Evolutionary conservation across 2,329 filamentous ascomycete species (phyloP).

Genomic region (Colletotrichum salicis): DNA sequence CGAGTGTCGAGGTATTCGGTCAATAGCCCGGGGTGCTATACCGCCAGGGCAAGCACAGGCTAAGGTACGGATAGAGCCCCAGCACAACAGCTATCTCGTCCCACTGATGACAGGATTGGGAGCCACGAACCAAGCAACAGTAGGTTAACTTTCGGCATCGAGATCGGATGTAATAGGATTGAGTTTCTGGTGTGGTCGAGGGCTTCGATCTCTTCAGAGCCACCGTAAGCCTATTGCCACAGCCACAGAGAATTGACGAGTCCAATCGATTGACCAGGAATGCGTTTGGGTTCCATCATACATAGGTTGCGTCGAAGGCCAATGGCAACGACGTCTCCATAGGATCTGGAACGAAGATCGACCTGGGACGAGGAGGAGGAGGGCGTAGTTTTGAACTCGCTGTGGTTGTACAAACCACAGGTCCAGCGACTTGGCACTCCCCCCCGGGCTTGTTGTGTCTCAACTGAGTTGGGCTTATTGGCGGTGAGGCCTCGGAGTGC

Average conservation of each 20-base stretch:
- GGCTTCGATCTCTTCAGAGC: no score
- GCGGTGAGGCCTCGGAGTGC: neutral
- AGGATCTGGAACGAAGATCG: neutral
- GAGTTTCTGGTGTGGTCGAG: no score
- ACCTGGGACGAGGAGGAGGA: neutral
- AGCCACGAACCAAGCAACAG: no score
- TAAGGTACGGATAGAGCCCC: no score
- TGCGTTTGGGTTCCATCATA: neutral
- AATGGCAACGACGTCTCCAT: neutral
- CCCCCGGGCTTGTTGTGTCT: neutral
- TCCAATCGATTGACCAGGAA: neutral
- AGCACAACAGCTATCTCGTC: no score
- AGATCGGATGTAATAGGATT: no score
- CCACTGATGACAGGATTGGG: no score
- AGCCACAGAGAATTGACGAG: no score
- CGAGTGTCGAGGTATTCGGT: constrained; percentile 17
- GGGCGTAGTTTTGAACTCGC: neutral
- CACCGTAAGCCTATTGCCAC: no score
- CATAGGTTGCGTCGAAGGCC: neutral
- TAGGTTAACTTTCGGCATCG: no score
- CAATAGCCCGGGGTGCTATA: neutral
- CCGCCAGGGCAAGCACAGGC: neutral
- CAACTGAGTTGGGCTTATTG: neutral
- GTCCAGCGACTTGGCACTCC: neutral
- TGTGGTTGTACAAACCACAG: neutral